These are phyloP conservation scores for Pseudogymnoascus sp. DNA, from an alignment of 2,329 filamentous ascomycete species.

Conservation along the genomic window DNA sequence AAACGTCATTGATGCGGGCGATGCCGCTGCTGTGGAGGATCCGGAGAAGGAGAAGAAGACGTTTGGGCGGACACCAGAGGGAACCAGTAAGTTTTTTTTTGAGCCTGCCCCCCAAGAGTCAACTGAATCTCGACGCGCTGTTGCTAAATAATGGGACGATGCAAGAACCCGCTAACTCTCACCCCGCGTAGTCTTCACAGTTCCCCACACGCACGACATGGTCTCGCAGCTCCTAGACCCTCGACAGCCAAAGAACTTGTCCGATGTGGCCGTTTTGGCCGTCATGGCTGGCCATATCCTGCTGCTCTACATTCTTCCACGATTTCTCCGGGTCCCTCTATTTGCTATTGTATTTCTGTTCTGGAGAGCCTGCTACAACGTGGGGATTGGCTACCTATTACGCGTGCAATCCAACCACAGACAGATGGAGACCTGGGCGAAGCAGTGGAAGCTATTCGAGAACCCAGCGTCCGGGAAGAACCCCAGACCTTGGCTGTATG, in stretches of 20 bases:
- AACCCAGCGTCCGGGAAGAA: conserved; percentile 73
- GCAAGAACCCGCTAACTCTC: conserved; percentile 10
- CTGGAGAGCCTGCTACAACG: conserved; percentile 89
- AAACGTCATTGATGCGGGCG: neutral
- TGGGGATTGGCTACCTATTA: conserved; percentile 84
- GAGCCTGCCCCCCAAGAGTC: neutral
- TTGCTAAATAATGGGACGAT: conserved; percentile 9
- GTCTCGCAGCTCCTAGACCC: conserved; percentile 94
- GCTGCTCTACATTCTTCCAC: conserved; percentile 66
- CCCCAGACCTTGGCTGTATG: conserved; percentile 74
- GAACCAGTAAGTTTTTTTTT: conserved; percentile 63
- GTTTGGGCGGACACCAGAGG: conserved; percentile 83
- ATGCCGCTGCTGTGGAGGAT: conserved; percentile 26
- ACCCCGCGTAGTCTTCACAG: conserved; percentile 68
- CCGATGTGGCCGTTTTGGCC: conserved; percentile 71
- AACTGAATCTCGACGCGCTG: neutral
- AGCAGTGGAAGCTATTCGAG: conserved; percentile 79
- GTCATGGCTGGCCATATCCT: conserved; percentile 71
- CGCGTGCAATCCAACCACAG: conserved; percentile 85
- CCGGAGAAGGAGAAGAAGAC: conserved; percentile 59
- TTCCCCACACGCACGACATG: conserved; percentile 97
- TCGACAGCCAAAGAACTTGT: conserved; percentile 88
- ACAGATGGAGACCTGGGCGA: conserved; percentile 79
- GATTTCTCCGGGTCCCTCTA: conserved; percentile 60
- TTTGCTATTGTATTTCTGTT: conserved; percentile 83